A percentile compares a stretch with the other conserved stretches of the same genome.
phyloP scores from a whole-genome alignment of 371 early-diverging fungal species.

The Zychaea mexicana region DNA sequence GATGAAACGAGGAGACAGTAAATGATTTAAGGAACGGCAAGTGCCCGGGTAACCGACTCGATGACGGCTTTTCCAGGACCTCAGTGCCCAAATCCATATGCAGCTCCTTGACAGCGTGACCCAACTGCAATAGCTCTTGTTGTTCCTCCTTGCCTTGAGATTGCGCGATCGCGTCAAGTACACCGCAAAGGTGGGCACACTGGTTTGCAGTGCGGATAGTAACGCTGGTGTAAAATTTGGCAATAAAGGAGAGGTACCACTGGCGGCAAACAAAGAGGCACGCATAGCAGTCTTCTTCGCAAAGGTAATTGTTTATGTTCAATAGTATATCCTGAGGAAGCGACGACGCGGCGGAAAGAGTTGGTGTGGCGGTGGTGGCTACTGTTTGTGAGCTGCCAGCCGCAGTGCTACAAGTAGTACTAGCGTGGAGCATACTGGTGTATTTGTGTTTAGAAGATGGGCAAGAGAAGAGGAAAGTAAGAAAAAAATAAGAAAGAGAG shows the following conservation, averaged over 20 bases:
- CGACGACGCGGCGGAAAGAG: background rate
- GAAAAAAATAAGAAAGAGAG: too few relatives aligned
- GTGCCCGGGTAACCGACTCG: background rate
- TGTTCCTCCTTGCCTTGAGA: background rate
- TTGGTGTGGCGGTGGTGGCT: too few relatives aligned
- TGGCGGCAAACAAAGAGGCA: slow-evolving; percentile 15
- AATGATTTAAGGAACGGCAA: slow-evolving; percentile 1
- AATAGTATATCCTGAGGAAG: slow-evolving; percentile 10
- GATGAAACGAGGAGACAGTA: background rate
- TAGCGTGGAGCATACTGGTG: too few relatives aligned
- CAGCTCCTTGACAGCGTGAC: background rate
- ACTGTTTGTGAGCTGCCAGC: too few relatives aligned
- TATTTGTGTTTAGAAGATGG: too few relatives aligned
- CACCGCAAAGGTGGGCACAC: background rate
- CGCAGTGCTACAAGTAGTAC: too few relatives aligned
- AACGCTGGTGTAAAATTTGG: background rate
- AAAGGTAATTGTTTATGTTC: slow-evolving; percentile 4
- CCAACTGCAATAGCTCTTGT: background rate
- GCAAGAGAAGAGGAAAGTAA: too few relatives aligned
- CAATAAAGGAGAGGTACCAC: slow-evolving; percentile 8
- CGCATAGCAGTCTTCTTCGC: slow-evolving; percentile 10
- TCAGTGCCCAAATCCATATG: slow-evolving; percentile 4
- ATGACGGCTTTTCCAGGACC: slow-evolving; percentile 2
- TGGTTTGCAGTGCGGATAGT: background rate
- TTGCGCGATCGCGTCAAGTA: background rate